Evolutionary conservation across 306 rosid genomes (phyloP).

Genomic region (Glycine tomentella): DNA sequence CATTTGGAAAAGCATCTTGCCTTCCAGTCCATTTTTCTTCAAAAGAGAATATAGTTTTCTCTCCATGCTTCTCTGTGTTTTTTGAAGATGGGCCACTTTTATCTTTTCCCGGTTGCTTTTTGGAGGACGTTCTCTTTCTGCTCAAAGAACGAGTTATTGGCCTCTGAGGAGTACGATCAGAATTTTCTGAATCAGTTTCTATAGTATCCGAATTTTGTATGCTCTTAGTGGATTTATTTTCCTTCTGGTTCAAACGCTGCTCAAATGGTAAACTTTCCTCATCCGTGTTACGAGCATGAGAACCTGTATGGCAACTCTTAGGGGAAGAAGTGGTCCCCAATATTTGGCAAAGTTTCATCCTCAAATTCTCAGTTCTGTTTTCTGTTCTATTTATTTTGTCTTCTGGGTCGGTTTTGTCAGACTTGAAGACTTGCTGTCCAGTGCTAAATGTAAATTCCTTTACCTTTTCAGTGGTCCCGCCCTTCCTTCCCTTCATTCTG

Average conservation of each 20-base stretch:
- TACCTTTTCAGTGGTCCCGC: conserved; percentile 46
- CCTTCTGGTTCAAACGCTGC: conserved; percentile 56
- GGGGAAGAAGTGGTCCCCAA: conserved; percentile 73
- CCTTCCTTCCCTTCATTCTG: conserved; percentile 60
- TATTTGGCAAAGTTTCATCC: conserved; percentile 86
- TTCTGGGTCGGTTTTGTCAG: conserved; percentile 52
- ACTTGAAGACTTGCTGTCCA: conserved; percentile 45
- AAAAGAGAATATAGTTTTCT: conserved; percentile 53
- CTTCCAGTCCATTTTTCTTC: conserved; percentile 54
- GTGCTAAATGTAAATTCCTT: conserved; percentile 67
- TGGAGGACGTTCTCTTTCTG: conserved; percentile 60
- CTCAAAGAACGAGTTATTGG: conserved; percentile 74
- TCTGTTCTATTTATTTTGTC: conserved; percentile 59
- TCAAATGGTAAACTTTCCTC: conserved; percentile 49
- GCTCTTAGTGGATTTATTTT: conserved; percentile 48
- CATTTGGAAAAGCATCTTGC: conserved; percentile 47
- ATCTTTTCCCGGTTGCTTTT: conserved; percentile 48
- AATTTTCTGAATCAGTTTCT: conserved; percentile 88
- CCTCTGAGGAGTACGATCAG: conserved; percentile 55
- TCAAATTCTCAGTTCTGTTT: conserved; percentile 73
- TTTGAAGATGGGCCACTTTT: conserved; percentile 52
- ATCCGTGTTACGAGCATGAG: conserved; percentile 52
- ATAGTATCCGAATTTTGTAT: conserved; percentile 83
- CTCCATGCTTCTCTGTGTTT: conserved; percentile 54
- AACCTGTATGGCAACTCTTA: conserved; percentile 52